Evolutionary conservation across 495 filamentous ascomycete species (phyloP).

Genomic region (Talaromyces thailandensis): DNA sequence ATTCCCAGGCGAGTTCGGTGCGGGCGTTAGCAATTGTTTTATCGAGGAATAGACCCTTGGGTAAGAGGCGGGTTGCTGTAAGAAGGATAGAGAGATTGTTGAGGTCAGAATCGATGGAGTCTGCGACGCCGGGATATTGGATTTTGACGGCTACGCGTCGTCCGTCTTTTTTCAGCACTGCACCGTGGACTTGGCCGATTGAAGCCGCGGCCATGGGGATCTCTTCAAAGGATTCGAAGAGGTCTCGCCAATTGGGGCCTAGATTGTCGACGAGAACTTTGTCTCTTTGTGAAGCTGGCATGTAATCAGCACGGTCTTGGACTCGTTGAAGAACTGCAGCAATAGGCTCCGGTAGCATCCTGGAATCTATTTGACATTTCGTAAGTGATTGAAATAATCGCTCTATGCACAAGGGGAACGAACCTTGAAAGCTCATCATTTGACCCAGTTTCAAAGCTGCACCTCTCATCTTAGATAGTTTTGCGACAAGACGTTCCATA

Average conservation of each 20-base stretch:
- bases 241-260: slow-evolving; percentile 73
- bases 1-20: slow-evolving; percentile 90
- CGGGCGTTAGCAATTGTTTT: slow-evolving; percentile 98
- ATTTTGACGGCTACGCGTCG: slow-evolving; percentile 86
- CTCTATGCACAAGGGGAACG: slow-evolving; percentile 2
- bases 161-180: slow-evolving; percentile 65
- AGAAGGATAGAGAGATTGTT: slow-evolving; percentile 87
- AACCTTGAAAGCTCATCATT: slow-evolving; percentile 91
- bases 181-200: slow-evolving; percentile 92
- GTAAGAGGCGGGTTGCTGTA: slow-evolving; percentile 79
- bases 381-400: background rate
- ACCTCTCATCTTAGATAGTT: slow-evolving; percentile 90
- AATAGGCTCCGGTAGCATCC: slow-evolving; percentile 81
- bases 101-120: slow-evolving; percentile 90
- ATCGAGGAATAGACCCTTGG: slow-evolving; percentile 86
- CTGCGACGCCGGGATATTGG: slow-evolving; percentile 94
- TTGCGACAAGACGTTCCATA: slow-evolving; percentile 84
- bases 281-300: slow-evolving; percentile 88
- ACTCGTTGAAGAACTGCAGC: slow-evolving; percentile 85
- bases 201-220: slow-evolving; percentile 94
- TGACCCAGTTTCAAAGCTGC: slow-evolving; percentile 97
- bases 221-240: slow-evolving; percentile 81
- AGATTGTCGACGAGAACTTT: slow-evolving; percentile 70
- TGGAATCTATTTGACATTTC: slow-evolving; percentile 52
- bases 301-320: slow-evolving; percentile 95